These are phyloP conservation scores for Aegilops umbellulata DNA, from an alignment of 176 grass and related monocot species.

Conservation along the genomic window DNA sequence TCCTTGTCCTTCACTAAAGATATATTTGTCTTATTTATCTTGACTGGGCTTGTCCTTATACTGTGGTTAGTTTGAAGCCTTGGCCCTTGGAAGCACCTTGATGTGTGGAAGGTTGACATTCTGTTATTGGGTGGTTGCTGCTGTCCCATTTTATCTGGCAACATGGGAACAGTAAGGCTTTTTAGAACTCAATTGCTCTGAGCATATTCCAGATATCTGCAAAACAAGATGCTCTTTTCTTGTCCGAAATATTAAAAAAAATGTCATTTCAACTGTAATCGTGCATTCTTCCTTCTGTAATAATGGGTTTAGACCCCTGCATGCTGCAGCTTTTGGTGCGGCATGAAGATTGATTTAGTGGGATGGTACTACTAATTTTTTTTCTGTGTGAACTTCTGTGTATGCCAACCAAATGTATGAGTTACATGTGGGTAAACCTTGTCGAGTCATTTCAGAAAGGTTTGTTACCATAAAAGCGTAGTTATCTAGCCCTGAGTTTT, in stretches of 20 bases:
- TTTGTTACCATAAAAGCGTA: background rate
- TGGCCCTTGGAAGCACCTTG: slow-evolving; percentile 90
- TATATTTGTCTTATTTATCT: slow-evolving; percentile 20
- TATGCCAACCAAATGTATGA: background rate
- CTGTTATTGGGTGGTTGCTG: slow-evolving; percentile 83
- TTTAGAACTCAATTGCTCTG: slow-evolving; percentile 15
- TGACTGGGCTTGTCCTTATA: slow-evolving; percentile 6
- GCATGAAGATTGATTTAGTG: background rate
- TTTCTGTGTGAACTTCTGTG: background rate
- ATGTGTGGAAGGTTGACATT: slow-evolving; percentile 87
- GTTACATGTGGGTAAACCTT: background rate
- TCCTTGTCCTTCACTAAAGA: slow-evolving; percentile 5
- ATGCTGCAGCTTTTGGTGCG: background rate
- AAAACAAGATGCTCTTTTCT: background rate
- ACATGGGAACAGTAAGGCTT: slow-evolving; percentile 96
- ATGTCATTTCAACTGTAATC: background rate
- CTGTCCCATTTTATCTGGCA: slow-evolving; percentile 89
- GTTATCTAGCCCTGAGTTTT: background rate
- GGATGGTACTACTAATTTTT: background rate
- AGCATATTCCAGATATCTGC: slow-evolving; percentile 10
- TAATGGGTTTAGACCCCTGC: background rate
- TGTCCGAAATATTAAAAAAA: background rate
- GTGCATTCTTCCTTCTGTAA: background rate
- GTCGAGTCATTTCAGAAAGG: background rate
- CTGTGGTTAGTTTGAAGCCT: slow-evolving; percentile 79